Evolutionary conservation across 331 rosid species (phyloP).

Genomic region (Rhamnella rubrinervis): DNA sequence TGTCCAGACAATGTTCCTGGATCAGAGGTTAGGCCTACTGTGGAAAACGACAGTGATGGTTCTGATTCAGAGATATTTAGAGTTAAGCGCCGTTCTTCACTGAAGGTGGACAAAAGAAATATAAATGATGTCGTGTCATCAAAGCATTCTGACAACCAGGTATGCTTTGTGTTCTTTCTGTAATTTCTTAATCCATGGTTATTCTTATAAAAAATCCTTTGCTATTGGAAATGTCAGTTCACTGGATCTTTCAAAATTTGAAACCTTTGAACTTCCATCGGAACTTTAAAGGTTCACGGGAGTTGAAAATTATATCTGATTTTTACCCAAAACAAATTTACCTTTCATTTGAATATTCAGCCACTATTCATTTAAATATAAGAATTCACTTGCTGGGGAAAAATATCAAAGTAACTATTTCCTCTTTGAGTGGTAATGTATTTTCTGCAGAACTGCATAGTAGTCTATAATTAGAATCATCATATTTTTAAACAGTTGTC

Average conservation of each 20-base stretch:
- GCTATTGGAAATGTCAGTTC: not conserved
- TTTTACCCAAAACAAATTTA: too few relatives aligned
- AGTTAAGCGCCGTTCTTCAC: slow-evolving; percentile 85
- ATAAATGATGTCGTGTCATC: slow-evolving; percentile 27
- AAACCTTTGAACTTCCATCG: too few relatives aligned
- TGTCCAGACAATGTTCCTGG: slow-evolving; percentile 30
- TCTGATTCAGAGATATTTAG: slow-evolving; percentile 85
- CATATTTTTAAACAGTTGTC: not conserved
- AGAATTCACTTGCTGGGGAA: too few relatives aligned
- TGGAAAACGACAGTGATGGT: slow-evolving; percentile 62
- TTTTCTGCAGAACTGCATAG: not conserved
- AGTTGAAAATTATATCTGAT: too few relatives aligned
- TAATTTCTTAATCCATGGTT: not conserved
- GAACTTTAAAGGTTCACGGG: too few relatives aligned
- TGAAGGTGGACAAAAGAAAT: slow-evolving; percentile 65
- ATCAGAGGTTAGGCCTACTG: slow-evolving; percentile 36
- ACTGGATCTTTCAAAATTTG: too few relatives aligned
- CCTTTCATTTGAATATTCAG: too few relatives aligned
- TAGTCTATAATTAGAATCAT: not conserved
- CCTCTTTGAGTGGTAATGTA: not conserved
- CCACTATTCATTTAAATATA: too few relatives aligned
- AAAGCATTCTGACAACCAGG: slow-evolving; percentile 70
- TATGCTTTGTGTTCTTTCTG: slow-evolving; percentile 14
- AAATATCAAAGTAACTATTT: not conserved
- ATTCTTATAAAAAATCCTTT: not conserved